Evolutionary conservation across 306 rosid species (phyloP).

Genomic region (Oxytropis ochrocephala): DNA sequence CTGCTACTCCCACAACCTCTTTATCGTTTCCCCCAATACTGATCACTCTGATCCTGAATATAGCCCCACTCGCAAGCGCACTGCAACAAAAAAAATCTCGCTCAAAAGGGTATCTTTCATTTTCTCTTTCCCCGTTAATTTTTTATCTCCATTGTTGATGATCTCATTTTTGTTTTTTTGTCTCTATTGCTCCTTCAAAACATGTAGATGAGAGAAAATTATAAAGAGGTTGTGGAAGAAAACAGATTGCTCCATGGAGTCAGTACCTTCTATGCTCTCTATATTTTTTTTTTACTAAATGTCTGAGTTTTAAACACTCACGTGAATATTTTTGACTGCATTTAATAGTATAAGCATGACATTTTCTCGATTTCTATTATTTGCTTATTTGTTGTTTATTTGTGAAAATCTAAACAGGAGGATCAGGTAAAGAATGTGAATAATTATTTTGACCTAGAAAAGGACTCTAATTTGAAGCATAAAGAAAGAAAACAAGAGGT

Average conservation of each 20-base stretch:
- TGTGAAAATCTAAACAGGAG: constrained; percentile 37
- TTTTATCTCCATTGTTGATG: neutral
- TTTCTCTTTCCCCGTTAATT: neutral
- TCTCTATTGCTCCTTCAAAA: neutral
- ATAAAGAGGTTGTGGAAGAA: constrained; percentile 19
- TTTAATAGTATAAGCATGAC: neutral
- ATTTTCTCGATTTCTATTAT: neutral
- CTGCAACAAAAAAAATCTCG: neutral
- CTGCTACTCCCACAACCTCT: constrained; percentile 50
- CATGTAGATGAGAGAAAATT: constrained; percentile 39
- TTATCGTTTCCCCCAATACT: constrained; percentile 42
- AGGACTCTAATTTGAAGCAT: constrained; percentile 29
- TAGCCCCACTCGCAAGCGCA: constrained; percentile 8
- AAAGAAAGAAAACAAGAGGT: constrained; percentile 45
- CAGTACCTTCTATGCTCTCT: neutral
- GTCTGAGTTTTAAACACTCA: too few species aligned
- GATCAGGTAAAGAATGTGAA: constrained; percentile 32
- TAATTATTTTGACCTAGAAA: constrained; percentile 1
- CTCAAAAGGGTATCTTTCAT: constrained; percentile 38
- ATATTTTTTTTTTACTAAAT: too few species aligned
- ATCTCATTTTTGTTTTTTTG: neutral
- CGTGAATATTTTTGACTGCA: too few species aligned
- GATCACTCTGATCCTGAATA: constrained; percentile 46
- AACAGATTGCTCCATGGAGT: constrained; percentile 30
- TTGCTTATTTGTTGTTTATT: neutral